These are phyloP conservation scores for Talaromyces sp. DNA, from an alignment of 2,329 filamentous ascomycete genomes.

Conservation along the genomic window DNA sequence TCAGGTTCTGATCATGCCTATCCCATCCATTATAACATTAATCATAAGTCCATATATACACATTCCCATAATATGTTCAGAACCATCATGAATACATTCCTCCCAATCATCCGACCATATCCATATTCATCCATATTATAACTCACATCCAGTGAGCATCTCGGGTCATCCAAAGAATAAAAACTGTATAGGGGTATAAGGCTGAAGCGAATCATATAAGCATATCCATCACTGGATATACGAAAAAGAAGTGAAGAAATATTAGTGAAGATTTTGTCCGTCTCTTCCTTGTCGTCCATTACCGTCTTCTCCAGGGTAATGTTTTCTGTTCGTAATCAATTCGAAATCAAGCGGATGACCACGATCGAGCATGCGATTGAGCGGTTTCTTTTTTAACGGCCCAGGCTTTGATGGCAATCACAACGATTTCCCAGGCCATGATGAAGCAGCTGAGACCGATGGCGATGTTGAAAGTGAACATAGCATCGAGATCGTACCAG, in stretches of 20 bases:
- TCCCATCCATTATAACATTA: constrained; percentile 9
- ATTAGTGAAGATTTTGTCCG: constrained; percentile 11
- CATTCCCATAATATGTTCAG: neutral
- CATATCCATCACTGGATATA: constrained; percentile 11
- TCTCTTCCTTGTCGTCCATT: constrained; percentile 5
- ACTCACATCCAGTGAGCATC: neutral
- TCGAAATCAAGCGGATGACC: constrained; percentile 16
- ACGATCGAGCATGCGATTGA: constrained; percentile 25
- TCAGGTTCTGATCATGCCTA: neutral
- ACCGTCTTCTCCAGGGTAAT: neutral
- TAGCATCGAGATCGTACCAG: constrained; percentile 72
- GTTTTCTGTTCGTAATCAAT: neutral
- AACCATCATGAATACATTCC: neutral
- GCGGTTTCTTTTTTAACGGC: constrained; percentile 52
- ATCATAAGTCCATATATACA: constrained; percentile 6
- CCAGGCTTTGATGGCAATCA: constrained; percentile 86
- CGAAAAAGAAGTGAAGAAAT: constrained; percentile 11
- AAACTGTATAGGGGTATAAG: constrained; percentile 20
- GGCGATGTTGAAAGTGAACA: constrained; percentile 88
- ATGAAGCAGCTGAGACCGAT: constrained; percentile 78
- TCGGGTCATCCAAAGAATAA: constrained; percentile 6
- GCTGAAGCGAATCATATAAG: constrained; percentile 17
- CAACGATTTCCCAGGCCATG: constrained; percentile 77
- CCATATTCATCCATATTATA: neutral
- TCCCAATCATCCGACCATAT: neutral